Evolutionary conservation across 2,329 filamentous ascomycete genomes (phyloP).

Genomic region (Alternaria incomplexa): DNA sequence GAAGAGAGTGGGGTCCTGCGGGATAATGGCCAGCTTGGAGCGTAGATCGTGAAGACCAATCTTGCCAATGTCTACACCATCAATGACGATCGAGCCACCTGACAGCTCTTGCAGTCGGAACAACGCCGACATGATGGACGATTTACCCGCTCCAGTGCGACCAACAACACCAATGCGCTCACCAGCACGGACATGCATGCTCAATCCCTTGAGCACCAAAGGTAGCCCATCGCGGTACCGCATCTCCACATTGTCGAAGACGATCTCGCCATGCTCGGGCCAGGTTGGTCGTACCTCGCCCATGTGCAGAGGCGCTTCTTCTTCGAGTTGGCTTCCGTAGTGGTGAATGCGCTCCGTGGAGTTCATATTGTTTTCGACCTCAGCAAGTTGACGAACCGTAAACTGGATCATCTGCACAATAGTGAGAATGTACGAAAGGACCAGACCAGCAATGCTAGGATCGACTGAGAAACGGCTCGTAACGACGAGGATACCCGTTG

Average conservation of each 20-base stretch:
- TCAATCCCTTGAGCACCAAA: constrained; percentile 56
- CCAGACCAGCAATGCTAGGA: constrained; percentile 84
- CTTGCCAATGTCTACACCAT: constrained; percentile 66
- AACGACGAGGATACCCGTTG: constrained; percentile 86
- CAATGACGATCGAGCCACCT: constrained; percentile 56
- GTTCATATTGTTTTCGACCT: constrained; percentile 99
- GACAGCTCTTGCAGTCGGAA: constrained; percentile 70
- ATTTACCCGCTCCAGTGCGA: constrained; percentile 82
- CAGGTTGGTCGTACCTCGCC: constrained; percentile 73
- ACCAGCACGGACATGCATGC: constrained; percentile 74
- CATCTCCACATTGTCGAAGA: constrained; percentile 59
- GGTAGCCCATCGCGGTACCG: constrained; percentile 58
- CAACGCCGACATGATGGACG: constrained; percentile 80
- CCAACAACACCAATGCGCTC: constrained; percentile 84
- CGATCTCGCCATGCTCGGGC: constrained; percentile 80
- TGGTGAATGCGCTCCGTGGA: constrained; percentile 89
- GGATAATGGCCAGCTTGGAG: constrained; percentile 79
- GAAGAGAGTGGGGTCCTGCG: constrained; percentile 85
- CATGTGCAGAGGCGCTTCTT: constrained; percentile 85
- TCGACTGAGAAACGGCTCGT: constrained; percentile 86
- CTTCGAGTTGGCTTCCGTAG: constrained; percentile 84
- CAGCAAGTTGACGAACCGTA: constrained; percentile 88
- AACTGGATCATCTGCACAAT: constrained; percentile 98
- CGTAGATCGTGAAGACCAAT: constrained; percentile 78
- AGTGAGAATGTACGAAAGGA: constrained; percentile 89